A percentile compares a stretch with the other conserved stretches of the same genome.
Evolutionary conservation across 2,329 filamentous ascomycete genomes (phyloP).

Genomic region (Colletotrichum sp.): DNA sequence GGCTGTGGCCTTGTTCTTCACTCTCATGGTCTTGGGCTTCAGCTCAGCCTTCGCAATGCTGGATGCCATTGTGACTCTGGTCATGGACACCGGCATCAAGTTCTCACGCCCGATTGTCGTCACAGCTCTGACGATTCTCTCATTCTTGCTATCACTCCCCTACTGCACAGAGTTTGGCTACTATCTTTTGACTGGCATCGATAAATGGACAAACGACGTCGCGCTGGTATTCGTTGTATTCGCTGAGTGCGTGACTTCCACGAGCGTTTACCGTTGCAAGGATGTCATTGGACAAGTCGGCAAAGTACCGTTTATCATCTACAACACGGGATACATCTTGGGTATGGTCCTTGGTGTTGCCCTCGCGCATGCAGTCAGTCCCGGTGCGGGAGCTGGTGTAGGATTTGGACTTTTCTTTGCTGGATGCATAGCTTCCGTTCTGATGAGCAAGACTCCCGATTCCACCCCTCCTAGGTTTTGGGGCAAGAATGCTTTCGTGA

Average conservation of each 20-base stretch:
- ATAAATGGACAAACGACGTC: slow-evolving; percentile 61
- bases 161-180: slow-evolving; percentile 65
- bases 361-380: slow-evolving; percentile 50
- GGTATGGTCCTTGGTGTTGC: slow-evolving; percentile 57
- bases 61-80: slow-evolving; percentile 58
- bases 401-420: slow-evolving; percentile 58
- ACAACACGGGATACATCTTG: slow-evolving; percentile 58
- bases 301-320: slow-evolving; percentile 44
- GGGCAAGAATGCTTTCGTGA: slow-evolving; percentile 37
- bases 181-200: slow-evolving; percentile 58
- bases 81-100: slow-evolving; percentile 57
- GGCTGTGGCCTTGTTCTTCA: slow-evolving; percentile 64
- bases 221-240: slow-evolving; percentile 60
- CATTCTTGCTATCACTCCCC: slow-evolving; percentile 58
- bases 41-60: slow-evolving; percentile 65
- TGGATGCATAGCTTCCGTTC: slow-evolving; percentile 40
- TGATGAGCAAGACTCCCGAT: slow-evolving; percentile 48
- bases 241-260: slow-evolving; percentile 56
- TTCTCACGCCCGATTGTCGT: slow-evolving; percentile 53
- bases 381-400: slow-evolving; percentile 51
- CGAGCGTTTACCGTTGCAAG: slow-evolving; percentile 57
- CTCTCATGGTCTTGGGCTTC: slow-evolving; percentile 61
- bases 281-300: slow-evolving; percentile 51
- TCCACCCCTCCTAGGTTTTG: slow-evolving; percentile 46
- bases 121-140: slow-evolving; percentile 51